phyloP scores from a whole-genome alignment of 169 alveolate species.

The Amoebophrya sp. region DNA sequence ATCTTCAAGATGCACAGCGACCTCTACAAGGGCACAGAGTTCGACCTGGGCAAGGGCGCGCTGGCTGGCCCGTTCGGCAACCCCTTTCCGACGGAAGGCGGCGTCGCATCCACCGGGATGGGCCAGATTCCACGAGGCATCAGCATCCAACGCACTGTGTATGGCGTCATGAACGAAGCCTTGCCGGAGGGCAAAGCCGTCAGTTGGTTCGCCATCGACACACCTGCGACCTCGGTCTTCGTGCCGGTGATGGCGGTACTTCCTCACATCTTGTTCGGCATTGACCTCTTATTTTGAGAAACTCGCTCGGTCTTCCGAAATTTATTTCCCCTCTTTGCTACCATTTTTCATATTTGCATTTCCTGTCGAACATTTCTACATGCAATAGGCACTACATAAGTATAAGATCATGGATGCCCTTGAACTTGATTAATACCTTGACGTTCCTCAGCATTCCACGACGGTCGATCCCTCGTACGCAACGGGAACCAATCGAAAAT shows the following conservation, averaged over 20 bases:
- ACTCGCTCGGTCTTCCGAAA: too few species aligned
- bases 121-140: slow-evolving; percentile 37
- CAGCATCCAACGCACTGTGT: slow-evolving; percentile 20
- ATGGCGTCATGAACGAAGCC: slow-evolving; percentile 2
- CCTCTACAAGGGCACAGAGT: slow-evolving; percentile 30
- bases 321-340: too few species aligned
- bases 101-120: slow-evolving; percentile 2
- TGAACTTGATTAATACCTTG: not conserved
- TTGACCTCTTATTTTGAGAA: too few species aligned
- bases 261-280: not conserved
- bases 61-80: slow-evolving; percentile 36
- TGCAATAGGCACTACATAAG: not conserved
- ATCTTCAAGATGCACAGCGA: slow-evolving; percentile 29
- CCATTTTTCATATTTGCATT: too few species aligned
- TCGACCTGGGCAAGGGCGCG: slow-evolving; percentile 33
- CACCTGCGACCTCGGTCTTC: not conserved
- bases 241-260: slow-evolving; percentile 15
- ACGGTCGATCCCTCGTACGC: too few species aligned
- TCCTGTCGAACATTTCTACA: not conserved
- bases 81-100: slow-evolving; percentile 34
- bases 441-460: too few species aligned
- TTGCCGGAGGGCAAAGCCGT: not conserved
- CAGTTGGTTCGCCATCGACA: not conserved
- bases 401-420: not conserved
- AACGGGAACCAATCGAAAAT: slow-evolving; percentile 25